Base-by-base conservation (phyloP, 148 eudicot species). In the Spergularia marina region DNA sequence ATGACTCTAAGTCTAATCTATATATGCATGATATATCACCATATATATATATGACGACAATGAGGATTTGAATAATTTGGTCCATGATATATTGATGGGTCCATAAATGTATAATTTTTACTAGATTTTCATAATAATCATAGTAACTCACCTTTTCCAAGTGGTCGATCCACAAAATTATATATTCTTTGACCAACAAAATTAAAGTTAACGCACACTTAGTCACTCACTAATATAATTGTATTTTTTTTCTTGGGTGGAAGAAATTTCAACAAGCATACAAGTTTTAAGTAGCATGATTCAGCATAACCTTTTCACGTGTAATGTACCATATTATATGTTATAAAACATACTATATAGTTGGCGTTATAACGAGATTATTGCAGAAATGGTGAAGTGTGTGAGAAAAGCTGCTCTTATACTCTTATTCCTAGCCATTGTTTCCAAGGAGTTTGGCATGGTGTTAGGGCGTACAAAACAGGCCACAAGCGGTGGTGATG, bases 301-400 rank as follows among this genome's bases (percentile, higher is more conserved):
- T 70, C 73, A 70, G 41, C 73, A 52, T 53, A 53, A 53, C 44
- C 73, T 70, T 70, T 70, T 70, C 73, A 70, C 73, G 73, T 70
- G 59, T 58, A 53, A 44, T 44, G 7, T 44, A 12, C 8, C 59
- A 70, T 30, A 53, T 12, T 39, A 13, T 53, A 30, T 70, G 13
- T 70, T 53, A 20, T 10, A 18, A 12, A 18, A 21, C 34, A 20
- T 59, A 6, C 21, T 69, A 69, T 25, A 52, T 30, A 53, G 14
- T 15, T 25, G 17, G 44, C 25, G 16, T 6, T 52, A 53, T 14
- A 23, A 17, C 59, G 52, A 60, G 65, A 78, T 74, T 36, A 59
- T 65, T 70, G 65, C 75, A 80, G 70, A 67, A 80, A 80, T 80
- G 78, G 74, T 17, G 23, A 75, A 21, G 49, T 68, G 65, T 49